Percentiles rank a stretch among this genome's conserved stretches.
phyloP scores from a whole-genome alignment of 345 rosid genomes.

The Toxicodendron radicans region DNA sequence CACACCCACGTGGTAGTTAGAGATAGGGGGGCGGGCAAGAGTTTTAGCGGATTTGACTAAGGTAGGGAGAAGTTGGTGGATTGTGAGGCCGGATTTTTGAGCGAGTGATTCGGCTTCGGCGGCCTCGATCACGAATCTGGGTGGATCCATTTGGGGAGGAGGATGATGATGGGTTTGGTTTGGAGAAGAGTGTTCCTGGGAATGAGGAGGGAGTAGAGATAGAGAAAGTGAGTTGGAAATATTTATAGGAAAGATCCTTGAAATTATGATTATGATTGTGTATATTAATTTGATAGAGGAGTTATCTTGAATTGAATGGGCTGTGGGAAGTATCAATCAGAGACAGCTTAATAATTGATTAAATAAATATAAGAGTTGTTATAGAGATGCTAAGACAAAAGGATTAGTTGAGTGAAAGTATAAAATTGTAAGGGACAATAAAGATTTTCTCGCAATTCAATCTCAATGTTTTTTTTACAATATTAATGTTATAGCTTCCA shows the following conservation, averaged over 20 bases:
- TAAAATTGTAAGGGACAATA: too few relatives aligned
- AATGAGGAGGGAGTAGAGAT: slow-evolving; percentile 16
- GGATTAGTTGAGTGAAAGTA: slow-evolving; percentile 32
- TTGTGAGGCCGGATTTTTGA: slow-evolving; percentile 43
- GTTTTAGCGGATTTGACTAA: slow-evolving; percentile 64
- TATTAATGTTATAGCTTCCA: too few relatives aligned
- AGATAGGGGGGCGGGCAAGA: slow-evolving; percentile 81
- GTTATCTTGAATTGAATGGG: too few relatives aligned
- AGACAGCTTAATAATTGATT: too few relatives aligned
- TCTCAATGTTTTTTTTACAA: too few relatives aligned
- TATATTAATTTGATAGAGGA: too few relatives aligned
- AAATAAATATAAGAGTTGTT: too few relatives aligned
- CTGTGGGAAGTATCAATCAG: too few relatives aligned
- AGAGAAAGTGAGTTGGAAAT: background rate
- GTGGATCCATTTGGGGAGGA: slow-evolving; percentile 42
- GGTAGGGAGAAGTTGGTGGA: slow-evolving; percentile 62
- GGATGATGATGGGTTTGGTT: background rate
- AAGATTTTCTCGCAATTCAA: too few relatives aligned
- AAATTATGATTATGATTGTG: too few relatives aligned
- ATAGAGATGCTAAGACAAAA: slow-evolving; percentile 12
- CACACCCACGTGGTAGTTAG: slow-evolving; percentile 74
- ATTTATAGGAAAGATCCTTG: slow-evolving; percentile 15
- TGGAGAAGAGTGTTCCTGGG: slow-evolving; percentile 12
- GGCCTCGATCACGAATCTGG: slow-evolving; percentile 62
- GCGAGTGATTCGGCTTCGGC: slow-evolving; percentile 75